These are phyloP conservation scores for Mycosphaerella sp. DNA, from an alignment of 2,329 filamentous ascomycete genomes.

Conservation along the genomic window DNA sequence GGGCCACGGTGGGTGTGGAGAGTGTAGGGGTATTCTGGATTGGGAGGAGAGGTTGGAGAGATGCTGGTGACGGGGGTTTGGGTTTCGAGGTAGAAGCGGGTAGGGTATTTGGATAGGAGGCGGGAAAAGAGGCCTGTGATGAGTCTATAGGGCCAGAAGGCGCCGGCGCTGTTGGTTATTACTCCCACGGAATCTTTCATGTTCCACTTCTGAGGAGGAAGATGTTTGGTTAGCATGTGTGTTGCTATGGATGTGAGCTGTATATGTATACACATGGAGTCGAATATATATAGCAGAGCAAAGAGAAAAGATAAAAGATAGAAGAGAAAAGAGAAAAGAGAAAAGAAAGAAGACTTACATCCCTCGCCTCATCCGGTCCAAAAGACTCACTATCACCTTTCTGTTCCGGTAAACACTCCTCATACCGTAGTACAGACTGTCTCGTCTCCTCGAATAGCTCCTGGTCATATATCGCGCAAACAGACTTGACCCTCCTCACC, in stretches of 20 bases:
- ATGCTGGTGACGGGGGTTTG: slow-evolving; percentile 18
- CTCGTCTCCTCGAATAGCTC: slow-evolving; percentile 15
- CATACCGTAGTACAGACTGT: slow-evolving; percentile 11
- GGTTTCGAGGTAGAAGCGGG: slow-evolving; percentile 17
- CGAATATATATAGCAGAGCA: background rate
- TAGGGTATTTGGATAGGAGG: slow-evolving; percentile 12
- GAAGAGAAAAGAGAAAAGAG: background rate
- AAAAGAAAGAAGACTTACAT: slow-evolving; percentile 3
- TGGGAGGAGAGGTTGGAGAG: background rate
- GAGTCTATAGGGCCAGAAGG: slow-evolving; percentile 22
- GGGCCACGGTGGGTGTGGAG: slow-evolving; percentile 15
- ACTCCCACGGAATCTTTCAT: slow-evolving; percentile 18
- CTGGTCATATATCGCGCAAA: slow-evolving; percentile 15
- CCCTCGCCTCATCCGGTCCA: slow-evolving; percentile 13
- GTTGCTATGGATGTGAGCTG: too few relatives aligned
- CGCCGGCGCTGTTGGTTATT: slow-evolving; percentile 19
- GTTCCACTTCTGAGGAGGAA: slow-evolving; percentile 11
- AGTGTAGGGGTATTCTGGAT: slow-evolving; percentile 12
- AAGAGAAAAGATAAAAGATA: background rate
- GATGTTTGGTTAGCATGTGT: background rate
- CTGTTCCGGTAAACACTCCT: slow-evolving; percentile 16
- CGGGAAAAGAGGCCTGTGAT: slow-evolving; percentile 18
- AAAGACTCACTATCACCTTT: slow-evolving; percentile 12
- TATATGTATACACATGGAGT: background rate
- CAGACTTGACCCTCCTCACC: slow-evolving; percentile 12